Percentiles rank a stretch among this genome's conserved stretches.
These are phyloP conservation scores for Penicillium riverlandense DNA, from an alignment of 495 filamentous ascomycete species.

Conservation along the genomic window DNA sequence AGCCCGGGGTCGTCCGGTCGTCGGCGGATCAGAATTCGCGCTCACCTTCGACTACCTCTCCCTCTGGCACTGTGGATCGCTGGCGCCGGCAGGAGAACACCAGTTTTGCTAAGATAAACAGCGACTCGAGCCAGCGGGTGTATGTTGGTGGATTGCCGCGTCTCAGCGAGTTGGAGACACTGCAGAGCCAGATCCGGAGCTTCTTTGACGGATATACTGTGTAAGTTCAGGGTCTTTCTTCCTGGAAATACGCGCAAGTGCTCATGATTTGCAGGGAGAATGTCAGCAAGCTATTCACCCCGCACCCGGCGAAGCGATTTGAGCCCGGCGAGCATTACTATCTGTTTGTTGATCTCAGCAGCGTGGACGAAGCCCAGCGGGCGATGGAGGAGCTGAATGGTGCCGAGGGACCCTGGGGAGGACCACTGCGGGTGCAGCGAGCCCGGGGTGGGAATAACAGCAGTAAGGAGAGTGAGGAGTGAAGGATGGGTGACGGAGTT, in stretches of 20 bases:
- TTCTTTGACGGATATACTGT: conserved; percentile 55
- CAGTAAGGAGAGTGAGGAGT: background rate
- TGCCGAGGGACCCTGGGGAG: conserved; percentile 38
- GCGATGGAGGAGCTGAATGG: conserved; percentile 34
- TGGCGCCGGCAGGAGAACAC: conserved; percentile 27
- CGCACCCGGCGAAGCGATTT: conserved; percentile 44
- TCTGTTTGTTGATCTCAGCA: conserved; percentile 59
- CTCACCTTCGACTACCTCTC: background rate
- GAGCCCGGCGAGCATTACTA: conserved; percentile 56
- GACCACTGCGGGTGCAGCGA: conserved; percentile 33
- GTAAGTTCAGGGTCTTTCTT: conserved; percentile 17
- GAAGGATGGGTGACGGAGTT: too few species aligned
- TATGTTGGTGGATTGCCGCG: conserved; percentile 58
- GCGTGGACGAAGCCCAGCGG: conserved; percentile 47
- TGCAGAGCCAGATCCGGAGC: conserved; percentile 44
- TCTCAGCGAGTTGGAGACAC: conserved; percentile 47
- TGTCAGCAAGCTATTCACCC: conserved; percentile 57
- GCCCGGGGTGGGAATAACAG: conserved; percentile 18
- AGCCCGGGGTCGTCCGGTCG: conserved; percentile 47
- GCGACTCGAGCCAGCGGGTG: conserved; percentile 45
- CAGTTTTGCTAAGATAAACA: conserved; percentile 14
- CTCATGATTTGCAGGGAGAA: conserved; percentile 28
- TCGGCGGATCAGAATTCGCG: conserved; percentile 20
- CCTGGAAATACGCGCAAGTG: too few species aligned
- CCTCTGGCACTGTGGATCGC: conserved; percentile 11